Percentiles rank a stretch among this genome's conserved stretches.
These are phyloP conservation scores for Sonneratia alba DNA, from an alignment of 345 rosid genomes.

Conservation along the genomic window DNA sequence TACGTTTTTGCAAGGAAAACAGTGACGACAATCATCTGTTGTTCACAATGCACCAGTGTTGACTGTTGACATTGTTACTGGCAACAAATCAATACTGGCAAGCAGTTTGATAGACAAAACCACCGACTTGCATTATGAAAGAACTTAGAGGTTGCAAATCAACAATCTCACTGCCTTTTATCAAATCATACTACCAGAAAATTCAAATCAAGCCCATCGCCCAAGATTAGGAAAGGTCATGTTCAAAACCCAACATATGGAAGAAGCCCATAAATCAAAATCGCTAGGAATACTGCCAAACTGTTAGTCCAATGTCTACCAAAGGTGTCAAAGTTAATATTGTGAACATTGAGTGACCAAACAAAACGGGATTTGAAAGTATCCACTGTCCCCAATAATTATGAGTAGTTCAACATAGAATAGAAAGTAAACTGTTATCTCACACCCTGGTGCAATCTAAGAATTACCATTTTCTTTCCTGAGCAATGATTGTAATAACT, in stretches of 20 bases:
- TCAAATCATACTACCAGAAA: background rate
- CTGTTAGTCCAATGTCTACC: background rate
- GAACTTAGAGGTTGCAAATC: background rate
- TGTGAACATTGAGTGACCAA: background rate
- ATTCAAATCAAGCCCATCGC: background rate
- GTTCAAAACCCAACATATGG: background rate
- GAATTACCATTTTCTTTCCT: background rate
- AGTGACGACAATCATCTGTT: background rate
- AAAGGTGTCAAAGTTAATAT: background rate
- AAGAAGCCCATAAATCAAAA: background rate
- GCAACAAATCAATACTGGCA: background rate
- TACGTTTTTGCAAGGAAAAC: background rate
- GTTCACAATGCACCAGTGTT: background rate
- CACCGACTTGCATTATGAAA: background rate
- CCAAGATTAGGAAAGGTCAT: background rate
- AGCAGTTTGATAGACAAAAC: background rate
- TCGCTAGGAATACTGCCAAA: background rate
- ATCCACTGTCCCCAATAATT: background rate
- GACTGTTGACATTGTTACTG: background rate
- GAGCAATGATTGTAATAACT: background rate
- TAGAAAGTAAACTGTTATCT: background rate
- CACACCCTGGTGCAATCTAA: background rate
- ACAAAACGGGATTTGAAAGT: background rate
- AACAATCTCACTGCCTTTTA: background rate
- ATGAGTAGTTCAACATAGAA: background rate